Evolutionary conservation across 192 early-diverging fungal species (phyloP), one percentile per base, ranked within the genome.

Genomic region (Coemansia sp.): DNA sequence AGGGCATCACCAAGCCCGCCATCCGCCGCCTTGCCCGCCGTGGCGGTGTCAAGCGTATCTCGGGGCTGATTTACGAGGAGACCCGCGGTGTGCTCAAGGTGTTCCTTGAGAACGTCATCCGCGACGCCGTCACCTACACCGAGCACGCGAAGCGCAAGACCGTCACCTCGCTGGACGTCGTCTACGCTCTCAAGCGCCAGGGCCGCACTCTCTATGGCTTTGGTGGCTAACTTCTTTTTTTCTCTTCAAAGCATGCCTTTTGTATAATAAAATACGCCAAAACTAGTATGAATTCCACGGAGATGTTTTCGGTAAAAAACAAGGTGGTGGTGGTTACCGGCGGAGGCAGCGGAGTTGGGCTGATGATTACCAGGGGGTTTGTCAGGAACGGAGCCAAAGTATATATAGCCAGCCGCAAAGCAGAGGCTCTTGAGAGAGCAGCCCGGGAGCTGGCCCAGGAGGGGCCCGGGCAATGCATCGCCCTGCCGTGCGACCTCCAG

Each of bases 31-130:
- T 97, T 57, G 94, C 94, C 20, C 92, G 94, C 79, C 91, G 94
- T 91, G 94, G 94, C 63, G 94, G 94, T 88, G 94, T 97, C 86
- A 97, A 97, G 91, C 93, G 95, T 90, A 97, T 97, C 86, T 94
- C 92, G 49, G 95, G 95, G 57, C 92, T 97, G 63, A 97, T 97
- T 81, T 97, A 97, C 84, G 95, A 97, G 76, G 95, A 97, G 83
- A 97, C 95, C 79, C 92, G 95, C 72, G 85, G 84, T 62, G 95
- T 97, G 61, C 88, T 97, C 77, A 97, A 97, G 89, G 84, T 88
- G 58, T 97, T 97, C 85, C 89, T 97, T 65, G 95, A 97, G 84
- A 94, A 94, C 83, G 95, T 97, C 80, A 97, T 97, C 80, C 88
- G 95, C 65, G 95, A 97, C 76, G 89, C 95, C 50, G 95, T 97